These are phyloP conservation scores for Bacterosira constricta DNA, from an alignment of 108 stramenopile genomes.

Conservation along the genomic window DNA sequence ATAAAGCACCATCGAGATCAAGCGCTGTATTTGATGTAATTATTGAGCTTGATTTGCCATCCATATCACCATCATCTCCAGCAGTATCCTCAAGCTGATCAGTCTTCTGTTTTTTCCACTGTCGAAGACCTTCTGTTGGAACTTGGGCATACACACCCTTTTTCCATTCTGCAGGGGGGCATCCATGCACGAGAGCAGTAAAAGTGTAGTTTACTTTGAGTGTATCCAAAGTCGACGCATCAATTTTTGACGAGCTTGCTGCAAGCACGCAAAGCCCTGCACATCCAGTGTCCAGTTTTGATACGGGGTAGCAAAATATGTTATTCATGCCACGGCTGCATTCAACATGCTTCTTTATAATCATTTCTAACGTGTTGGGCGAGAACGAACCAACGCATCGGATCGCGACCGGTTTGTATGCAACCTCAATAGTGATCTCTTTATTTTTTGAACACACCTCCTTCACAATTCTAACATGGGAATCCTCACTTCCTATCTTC, in stretches of 20 bases:
- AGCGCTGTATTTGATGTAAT: not conserved
- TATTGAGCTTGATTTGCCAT: not conserved
- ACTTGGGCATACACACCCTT: slow-evolving; percentile 16
- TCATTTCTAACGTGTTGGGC: slow-evolving; percentile 38
- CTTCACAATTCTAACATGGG: slow-evolving; percentile 17
- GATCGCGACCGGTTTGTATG: slow-evolving; percentile 59
- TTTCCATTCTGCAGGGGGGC: slow-evolving; percentile 47
- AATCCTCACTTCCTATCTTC: not conserved
- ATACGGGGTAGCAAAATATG: slow-evolving; percentile 26
- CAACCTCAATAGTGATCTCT: slow-evolving; percentile 30
- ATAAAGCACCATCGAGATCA: slow-evolving; percentile 21
- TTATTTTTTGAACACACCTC: not conserved
- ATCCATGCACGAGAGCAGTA: slow-evolving; percentile 58
- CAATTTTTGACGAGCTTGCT: not conserved
- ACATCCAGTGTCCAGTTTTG: slow-evolving; percentile 65
- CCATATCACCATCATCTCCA: not conserved
- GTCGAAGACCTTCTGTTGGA: slow-evolving; percentile 18
- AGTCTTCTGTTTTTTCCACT: slow-evolving; percentile 48
- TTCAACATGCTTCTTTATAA: slow-evolving; percentile 28
- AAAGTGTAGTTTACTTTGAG: slow-evolving; percentile 34
- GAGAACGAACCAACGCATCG: slow-evolving; percentile 47
- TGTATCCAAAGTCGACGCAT: not conserved
- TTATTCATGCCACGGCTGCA: slow-evolving; percentile 25
- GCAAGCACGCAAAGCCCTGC: slow-evolving; percentile 55
- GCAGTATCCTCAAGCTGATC: not conserved